Conservation (phyloP, 441 rosid genomes). For the Daphne laureola region DNA sequence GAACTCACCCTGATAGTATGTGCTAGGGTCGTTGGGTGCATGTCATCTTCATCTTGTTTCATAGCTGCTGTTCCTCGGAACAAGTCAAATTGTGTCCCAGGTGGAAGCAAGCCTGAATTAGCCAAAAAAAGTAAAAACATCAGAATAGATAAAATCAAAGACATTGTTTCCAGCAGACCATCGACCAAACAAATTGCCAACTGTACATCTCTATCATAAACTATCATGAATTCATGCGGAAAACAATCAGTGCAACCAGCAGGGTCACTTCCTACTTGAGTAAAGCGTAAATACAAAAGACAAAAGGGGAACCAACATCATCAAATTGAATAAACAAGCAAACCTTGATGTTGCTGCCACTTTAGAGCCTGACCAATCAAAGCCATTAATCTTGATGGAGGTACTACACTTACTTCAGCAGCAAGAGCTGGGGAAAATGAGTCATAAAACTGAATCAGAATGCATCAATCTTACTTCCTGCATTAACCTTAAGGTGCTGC, state of each 20-base stretch:
- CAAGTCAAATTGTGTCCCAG: constrained; percentile 98
- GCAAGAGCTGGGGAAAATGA: constrained; percentile 56
- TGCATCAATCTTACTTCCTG: too few species aligned
- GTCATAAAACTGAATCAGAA: constrained; percentile 3
- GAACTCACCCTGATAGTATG: constrained; percentile 78
- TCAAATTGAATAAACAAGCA: background rate
- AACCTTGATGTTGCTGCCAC: constrained; percentile 99
- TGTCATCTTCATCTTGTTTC: constrained; percentile 97
- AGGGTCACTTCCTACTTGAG: too few species aligned
- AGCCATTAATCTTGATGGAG: constrained; percentile 98
- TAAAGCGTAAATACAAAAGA: background rate
- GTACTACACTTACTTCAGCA: constrained; percentile 92
- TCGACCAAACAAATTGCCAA: too few species aligned
- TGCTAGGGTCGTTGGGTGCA: constrained; percentile 69
- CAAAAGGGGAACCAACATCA: constrained; percentile 2
- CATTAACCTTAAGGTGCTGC: too few species aligned
- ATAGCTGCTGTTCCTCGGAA: constrained; percentile 98
- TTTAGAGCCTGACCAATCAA: constrained; percentile 95
- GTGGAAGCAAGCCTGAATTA: constrained; percentile 83
- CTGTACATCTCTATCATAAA: too few species aligned
- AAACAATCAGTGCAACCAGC: too few species aligned
- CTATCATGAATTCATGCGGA: too few species aligned
- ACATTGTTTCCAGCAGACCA: too few species aligned
- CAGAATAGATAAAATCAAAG: constrained; percentile 5
- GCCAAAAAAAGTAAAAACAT: constrained; percentile 15